Base-by-base conservation (phyloP, 495 filamentous ascomycete species). In the Oidiodendron maius region DNA sequence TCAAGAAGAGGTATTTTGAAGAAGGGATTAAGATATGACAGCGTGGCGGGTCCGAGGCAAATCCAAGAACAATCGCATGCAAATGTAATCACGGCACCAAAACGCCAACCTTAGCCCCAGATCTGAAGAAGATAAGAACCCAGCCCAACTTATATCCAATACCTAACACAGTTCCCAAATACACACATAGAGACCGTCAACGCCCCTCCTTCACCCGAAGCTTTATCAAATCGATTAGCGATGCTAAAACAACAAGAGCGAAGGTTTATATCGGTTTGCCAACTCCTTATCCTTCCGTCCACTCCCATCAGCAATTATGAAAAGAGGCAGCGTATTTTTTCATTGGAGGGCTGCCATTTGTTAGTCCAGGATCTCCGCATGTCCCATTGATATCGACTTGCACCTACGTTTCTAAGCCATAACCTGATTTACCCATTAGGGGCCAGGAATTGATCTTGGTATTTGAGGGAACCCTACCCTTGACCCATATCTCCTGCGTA, bases 401-500 rank as follows among this genome's bases (percentile, higher is more conserved):
- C 8, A 32, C 28, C n/a, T 32, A 32, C 28, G 28, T 32, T 32
- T 32, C 28, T n/a, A 32, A 32, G 28, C 39, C 39, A 18, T 3
- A 41, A 41, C 3, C 4, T 6, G 39, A 41, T 41, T 41, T 41
- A 21, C 39, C 39, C 2, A 26, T 41, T 8, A 41, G 1, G 6
- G 39, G 39, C 39, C 39, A 41, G 5, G 39, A 18, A 16, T 21
- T 41, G 1, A 41, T 41, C 15, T 41, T 41, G 39, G 16, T 16
- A 18, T 16, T 41, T 41, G 39, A 41, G 15, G 39, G 39, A 9
- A 21, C 39, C 13, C 39, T 13, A 16, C 39, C 39, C 17, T 41
- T 41, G 39, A 41, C 4, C 39, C 39, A 41, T 41, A 41, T 41
- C 39, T 41, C 39, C 4, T 41, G 39, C 3, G 17, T 20, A 41